These are phyloP conservation scores for Beta corolliflora DNA, from an alignment of 179 eudicot genomes.

Conservation along the genomic window DNA sequence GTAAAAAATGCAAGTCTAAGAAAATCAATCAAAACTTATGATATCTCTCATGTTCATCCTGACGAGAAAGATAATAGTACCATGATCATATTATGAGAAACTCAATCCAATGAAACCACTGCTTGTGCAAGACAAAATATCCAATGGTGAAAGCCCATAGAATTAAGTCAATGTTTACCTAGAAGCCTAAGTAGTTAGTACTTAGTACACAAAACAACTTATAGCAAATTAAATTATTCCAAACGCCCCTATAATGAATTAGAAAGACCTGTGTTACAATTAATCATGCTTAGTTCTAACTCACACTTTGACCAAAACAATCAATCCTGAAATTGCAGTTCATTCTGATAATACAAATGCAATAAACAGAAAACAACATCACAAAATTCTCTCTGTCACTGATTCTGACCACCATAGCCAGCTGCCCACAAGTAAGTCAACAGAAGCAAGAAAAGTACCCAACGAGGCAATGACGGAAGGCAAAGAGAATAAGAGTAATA, in stretches of 20 bases:
- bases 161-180: background rate
- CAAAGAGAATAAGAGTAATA: too few species aligned
- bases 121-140: background rate
- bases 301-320: background rate
- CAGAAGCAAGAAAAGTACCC: too few species aligned
- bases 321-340: background rate
- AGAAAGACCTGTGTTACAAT: too few species aligned
- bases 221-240: background rate
- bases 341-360: background rate
- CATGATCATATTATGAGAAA: background rate
- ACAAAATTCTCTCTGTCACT: background rate
- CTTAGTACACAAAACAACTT: too few species aligned
- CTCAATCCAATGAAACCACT: background rate
- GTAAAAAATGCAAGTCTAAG: background rate
- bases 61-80: too few species aligned
- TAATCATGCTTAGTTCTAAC: too few species aligned
- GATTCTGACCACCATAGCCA: too few species aligned
- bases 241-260: background rate
- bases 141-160: background rate
- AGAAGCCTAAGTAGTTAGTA: background rate
- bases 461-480: too few species aligned
- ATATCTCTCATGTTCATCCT: background rate
- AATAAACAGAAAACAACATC: background rate
- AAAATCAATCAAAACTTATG: background rate
- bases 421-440: too few species aligned